A percentile compares a stretch with the other conserved stretches of the same genome.
phyloP scores from a whole-genome alignment of 202 grass and related monocot genomes.

The Dendrocalamus latiflorus region DNA sequence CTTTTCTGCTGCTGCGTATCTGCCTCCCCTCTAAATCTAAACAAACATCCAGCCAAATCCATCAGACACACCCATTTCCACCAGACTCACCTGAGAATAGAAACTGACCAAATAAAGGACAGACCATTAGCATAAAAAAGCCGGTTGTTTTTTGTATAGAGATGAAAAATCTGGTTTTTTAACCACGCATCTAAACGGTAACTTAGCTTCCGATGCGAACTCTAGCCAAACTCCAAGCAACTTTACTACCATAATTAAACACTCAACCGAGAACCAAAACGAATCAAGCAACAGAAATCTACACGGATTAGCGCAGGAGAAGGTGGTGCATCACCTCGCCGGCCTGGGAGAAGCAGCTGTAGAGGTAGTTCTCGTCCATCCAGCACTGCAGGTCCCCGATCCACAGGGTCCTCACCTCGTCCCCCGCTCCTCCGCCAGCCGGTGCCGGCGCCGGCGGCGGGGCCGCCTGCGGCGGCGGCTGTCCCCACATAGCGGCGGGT shows the following conservation, averaged over 20 bases:
- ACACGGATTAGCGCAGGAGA: neutral
- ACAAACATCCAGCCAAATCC: neutral
- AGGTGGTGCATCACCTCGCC: conserved; percentile 45
- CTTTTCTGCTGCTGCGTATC: neutral
- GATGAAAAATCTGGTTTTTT: neutral
- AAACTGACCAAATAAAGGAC: neutral
- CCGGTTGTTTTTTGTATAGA: neutral
- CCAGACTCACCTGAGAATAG: neutral
- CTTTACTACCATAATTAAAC: neutral
- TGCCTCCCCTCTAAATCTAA: neutral
- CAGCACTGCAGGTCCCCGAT: conserved; percentile 80
- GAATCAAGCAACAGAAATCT: neutral
- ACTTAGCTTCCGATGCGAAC: neutral
- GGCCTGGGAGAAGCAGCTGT: conserved; percentile 60
- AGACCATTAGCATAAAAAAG: neutral
- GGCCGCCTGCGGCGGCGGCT: neutral
- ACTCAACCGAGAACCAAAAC: neutral
- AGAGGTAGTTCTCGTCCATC: conserved; percentile 88
- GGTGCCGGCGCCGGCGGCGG: neutral
- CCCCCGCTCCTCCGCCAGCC: neutral
- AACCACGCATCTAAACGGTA: neutral
- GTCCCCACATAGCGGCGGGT: conserved; percentile 8
- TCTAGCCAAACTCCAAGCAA: neutral
- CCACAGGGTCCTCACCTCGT: conserved; percentile 67
- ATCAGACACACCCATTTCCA: neutral